Percentiles rank a stretch among this genome's conserved stretches.
Evolutionary conservation across 108 stramenopile genomes (phyloP).

Genomic region (Pseudonitzschia pungens): DNA sequence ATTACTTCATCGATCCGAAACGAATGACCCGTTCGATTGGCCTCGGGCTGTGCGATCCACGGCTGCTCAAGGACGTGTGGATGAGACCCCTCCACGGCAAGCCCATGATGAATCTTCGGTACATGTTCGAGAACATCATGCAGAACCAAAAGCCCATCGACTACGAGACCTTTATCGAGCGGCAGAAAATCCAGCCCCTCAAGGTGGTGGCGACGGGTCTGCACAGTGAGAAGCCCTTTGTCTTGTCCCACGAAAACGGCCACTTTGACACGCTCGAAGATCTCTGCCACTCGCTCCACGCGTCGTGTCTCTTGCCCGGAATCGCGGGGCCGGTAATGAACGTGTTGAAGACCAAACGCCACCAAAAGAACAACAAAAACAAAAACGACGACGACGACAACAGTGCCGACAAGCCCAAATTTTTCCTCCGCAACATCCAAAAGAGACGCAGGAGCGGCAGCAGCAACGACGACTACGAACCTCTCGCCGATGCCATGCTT

Average conservation of each 20-base stretch:
- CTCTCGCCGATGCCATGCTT: constrained; percentile 89
- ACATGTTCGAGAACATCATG: constrained; percentile 77
- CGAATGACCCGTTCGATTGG: constrained; percentile 82
- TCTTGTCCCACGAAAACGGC: constrained; percentile 77
- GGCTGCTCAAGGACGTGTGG: constrained; percentile 76
- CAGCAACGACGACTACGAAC: constrained; percentile 58
- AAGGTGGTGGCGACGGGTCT: constrained; percentile 89
- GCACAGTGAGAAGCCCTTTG: constrained; percentile 62
- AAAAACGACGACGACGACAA: no score
- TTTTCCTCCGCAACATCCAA: constrained; percentile 53
- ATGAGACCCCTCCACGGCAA: constrained; percentile 67
- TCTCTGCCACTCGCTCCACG: constrained; percentile 84
- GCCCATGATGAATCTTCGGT: constrained; percentile 89
- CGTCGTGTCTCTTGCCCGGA: constrained; percentile 92
- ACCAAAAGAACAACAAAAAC: no score
- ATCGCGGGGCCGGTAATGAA: constrained; percentile 92
- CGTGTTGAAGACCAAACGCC: constrained; percentile 17
- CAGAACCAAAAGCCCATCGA: constrained; percentile 87
- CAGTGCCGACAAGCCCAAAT: constrained; percentile 35
- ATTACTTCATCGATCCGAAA: constrained; percentile 85
- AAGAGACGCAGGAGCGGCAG: background rate
- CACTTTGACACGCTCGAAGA: constrained; percentile 76
- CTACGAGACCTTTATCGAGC: constrained; percentile 83
- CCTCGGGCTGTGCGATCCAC: constrained; percentile 82
- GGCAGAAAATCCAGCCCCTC: constrained; percentile 83